Evolutionary conservation across 768 basidiomycete genomes (phyloP).

Genomic region (Dioszegia hungarica): DNA sequence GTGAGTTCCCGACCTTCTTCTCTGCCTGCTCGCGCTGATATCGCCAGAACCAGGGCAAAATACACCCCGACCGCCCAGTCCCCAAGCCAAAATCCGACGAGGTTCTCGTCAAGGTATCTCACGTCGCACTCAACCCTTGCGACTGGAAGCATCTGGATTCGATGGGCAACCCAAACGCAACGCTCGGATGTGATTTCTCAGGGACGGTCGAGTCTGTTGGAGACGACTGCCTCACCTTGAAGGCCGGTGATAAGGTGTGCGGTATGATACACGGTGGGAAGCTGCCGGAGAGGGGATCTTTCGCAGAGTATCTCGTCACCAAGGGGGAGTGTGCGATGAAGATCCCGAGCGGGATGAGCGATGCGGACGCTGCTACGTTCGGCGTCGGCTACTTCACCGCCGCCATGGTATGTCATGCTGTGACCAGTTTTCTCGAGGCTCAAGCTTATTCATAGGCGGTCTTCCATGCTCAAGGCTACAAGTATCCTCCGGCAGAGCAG

Average conservation of each 20-base stretch:
- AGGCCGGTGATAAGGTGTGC: slow-evolving; percentile 31
- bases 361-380: slow-evolving; percentile 22
- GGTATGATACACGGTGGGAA: slow-evolving; percentile 33
- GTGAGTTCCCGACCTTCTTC: too few relatives aligned
- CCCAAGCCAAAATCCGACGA: slow-evolving; percentile 24
- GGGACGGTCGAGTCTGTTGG: slow-evolving; percentile 29
- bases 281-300: slow-evolving; percentile 20
- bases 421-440: too few relatives aligned
- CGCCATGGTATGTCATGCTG: slow-evolving; percentile 16
- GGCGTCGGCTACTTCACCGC: slow-evolving; percentile 34
- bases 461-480: neutral
- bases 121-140: slow-evolving; percentile 28
- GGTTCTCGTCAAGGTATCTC: slow-evolving; percentile 37
- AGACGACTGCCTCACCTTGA: neutral
- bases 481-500: neutral
- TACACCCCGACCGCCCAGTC: slow-evolving; percentile 12
- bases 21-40: too few relatives aligned
- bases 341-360: slow-evolving; percentile 18
- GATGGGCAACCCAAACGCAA: slow-evolving; percentile 11
- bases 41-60: too few relatives aligned
- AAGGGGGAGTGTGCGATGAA: slow-evolving; percentile 21
- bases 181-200: slow-evolving; percentile 35
- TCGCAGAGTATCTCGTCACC: slow-evolving; percentile 30
- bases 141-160: slow-evolving; percentile 30
- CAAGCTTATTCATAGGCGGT: slow-evolving; percentile 1